phyloP scores from a whole-genome alignment of 306 rosid species.

The Begonia peltatifolia region DNA sequence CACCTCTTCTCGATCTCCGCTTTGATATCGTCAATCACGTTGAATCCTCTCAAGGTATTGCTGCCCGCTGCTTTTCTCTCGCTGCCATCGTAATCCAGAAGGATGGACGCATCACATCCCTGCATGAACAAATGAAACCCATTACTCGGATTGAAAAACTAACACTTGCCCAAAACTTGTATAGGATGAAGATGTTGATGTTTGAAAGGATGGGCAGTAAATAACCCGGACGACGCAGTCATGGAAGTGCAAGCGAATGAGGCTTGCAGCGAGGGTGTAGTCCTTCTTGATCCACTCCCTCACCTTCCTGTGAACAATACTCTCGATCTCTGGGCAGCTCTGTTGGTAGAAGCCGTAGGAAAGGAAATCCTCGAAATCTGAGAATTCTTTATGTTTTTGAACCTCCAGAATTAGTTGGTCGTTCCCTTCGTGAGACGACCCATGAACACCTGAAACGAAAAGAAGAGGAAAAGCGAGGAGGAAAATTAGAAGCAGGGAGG shows the following conservation, averaged over 20 bases:
- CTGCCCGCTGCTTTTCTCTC: constrained; percentile 50
- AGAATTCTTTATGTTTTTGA: constrained; percentile 20
- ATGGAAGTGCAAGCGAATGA: constrained; percentile 74
- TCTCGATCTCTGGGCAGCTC: constrained; percentile 54
- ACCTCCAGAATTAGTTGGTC: constrained; percentile 18
- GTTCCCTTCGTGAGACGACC: constrained; percentile 3
- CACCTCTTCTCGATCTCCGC: constrained; percentile 49
- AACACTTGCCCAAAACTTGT: not conserved
- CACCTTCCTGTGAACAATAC: constrained; percentile 35
- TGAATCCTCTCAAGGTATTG: constrained; percentile 72
- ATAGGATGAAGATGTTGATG: too few relatives aligned
- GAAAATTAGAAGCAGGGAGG: not conserved
- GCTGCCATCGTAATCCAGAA: constrained; percentile 58
- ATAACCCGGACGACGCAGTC: constrained; percentile 65
- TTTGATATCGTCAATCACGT: constrained; percentile 70
- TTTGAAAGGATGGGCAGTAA: too few relatives aligned
- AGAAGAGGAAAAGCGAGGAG: constrained; percentile 13
- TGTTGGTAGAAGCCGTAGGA: constrained; percentile 32
- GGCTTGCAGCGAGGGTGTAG: constrained; percentile 42
- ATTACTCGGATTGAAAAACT: not conserved
- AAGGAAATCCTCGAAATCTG: constrained; percentile 27
- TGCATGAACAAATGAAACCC: constrained; percentile 2
- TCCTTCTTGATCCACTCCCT: constrained; percentile 42
- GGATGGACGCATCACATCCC: constrained; percentile 83
- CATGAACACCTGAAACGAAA: constrained; percentile 15